Conservation (phyloP, 2,329 filamentous ascomycete genomes). For the Aspergillus latus region DNA sequence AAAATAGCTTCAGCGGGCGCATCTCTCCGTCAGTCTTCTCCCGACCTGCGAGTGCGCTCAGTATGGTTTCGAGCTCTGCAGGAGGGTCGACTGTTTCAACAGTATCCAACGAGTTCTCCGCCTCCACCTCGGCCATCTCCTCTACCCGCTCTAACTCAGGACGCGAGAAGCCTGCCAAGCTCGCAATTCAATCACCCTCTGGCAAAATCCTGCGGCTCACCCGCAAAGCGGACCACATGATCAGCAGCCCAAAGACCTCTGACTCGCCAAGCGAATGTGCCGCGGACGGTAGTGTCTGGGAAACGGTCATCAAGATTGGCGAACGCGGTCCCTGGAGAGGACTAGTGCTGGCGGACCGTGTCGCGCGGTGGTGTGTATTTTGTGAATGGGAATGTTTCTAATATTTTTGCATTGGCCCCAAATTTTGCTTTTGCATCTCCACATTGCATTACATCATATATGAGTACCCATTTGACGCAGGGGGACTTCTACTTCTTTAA, state of each 20-base stretch:
- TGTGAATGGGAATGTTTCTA: conserved; percentile 64
- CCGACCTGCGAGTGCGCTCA: conserved; percentile 60
- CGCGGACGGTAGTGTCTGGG: conserved; percentile 60
- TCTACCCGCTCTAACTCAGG: conserved; percentile 34
- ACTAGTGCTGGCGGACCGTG: conserved; percentile 63
- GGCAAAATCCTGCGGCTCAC: conserved; percentile 82
- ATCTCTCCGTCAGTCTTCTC: conserved; percentile 53
- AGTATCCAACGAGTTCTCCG: conserved; percentile 43
- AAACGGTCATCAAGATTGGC: conserved; percentile 66
- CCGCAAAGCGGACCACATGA: conserved; percentile 49
- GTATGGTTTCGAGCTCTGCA: conserved; percentile 58
- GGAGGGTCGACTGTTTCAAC: conserved; percentile 53
- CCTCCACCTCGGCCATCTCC: conserved; percentile 56
- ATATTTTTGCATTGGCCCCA: conserved; percentile 17
- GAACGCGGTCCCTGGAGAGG: conserved; percentile 64
- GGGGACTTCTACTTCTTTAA: not conserved
- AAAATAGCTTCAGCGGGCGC: conserved; percentile 42
- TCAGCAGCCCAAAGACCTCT: conserved; percentile 31
- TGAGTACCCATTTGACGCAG: conserved; percentile 8
- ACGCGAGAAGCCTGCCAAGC: conserved; percentile 79
- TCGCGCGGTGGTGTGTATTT: conserved; percentile 67
- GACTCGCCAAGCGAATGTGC: conserved; percentile 39
- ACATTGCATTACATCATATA: conserved; percentile 19
- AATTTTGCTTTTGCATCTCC: conserved; percentile 9
- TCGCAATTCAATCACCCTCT: conserved; percentile 89